phyloP scores from a whole-genome alignment of 192 early-diverging fungal genomes.

The Coemansia sp. region DNA sequence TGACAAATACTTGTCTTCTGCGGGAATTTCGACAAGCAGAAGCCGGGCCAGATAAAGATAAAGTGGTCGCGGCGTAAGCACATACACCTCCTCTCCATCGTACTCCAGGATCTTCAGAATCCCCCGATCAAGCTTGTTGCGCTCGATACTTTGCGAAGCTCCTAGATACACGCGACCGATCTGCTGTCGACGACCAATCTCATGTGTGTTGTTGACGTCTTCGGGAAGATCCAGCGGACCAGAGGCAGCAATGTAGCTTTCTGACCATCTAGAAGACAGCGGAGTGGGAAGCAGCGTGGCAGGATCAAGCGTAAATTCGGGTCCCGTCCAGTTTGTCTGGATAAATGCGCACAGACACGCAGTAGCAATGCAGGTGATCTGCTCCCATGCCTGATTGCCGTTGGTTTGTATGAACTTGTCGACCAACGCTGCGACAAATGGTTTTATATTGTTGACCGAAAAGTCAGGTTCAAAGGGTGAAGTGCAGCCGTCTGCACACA shows the following conservation, averaged over 20 bases:
- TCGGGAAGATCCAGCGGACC: constrained; percentile 38
- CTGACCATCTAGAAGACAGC: constrained; percentile 25
- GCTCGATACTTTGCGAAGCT: constrained; percentile 38
- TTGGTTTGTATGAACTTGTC: constrained; percentile 8
- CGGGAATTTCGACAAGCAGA: constrained; percentile 63
- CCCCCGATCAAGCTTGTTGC: constrained; percentile 23
- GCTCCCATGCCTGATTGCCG: constrained; percentile 17
- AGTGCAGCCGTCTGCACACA: not conserved
- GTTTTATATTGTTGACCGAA: constrained; percentile 34
- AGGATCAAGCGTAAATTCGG: constrained; percentile 63
- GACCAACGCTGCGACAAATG: constrained; percentile 31
- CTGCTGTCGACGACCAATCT: constrained; percentile 48
- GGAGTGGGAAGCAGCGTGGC: constrained; percentile 58
- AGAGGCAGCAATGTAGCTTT: constrained; percentile 28
- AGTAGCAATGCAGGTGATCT: constrained; percentile 59
- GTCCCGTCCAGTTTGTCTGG: constrained; percentile 90
- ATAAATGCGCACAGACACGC: constrained; percentile 80
- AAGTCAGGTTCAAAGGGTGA: constrained; percentile 51
- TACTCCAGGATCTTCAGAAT: constrained; percentile 59
- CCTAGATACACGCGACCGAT: constrained; percentile 44
- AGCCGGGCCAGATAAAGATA: constrained; percentile 68
- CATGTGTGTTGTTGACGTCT: constrained; percentile 35
- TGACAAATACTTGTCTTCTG: constrained; percentile 8
- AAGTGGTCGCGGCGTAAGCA: constrained; percentile 67
- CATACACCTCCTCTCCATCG: constrained; percentile 87